Conservation (phyloP, 2,329 filamentous ascomycete species). For the Fusarium caatingaense region DNA sequence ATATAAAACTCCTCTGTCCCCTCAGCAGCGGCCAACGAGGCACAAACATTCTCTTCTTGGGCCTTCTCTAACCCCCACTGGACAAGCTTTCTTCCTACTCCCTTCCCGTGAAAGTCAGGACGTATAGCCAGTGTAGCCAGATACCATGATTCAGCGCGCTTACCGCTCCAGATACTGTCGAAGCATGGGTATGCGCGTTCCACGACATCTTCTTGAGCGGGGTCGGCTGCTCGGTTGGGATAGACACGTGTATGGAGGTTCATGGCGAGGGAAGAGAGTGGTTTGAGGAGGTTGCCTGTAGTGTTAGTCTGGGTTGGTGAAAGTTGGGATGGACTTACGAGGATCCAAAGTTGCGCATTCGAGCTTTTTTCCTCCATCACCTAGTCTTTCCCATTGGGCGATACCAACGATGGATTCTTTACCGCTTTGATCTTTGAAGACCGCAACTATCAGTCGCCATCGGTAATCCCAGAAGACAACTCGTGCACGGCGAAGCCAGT, state of each 20-base stretch:
- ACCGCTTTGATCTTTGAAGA: conserved; percentile 31
- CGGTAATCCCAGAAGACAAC: conserved; percentile 48
- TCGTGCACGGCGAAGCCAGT: conserved; percentile 46
- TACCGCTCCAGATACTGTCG: conserved; percentile 33
- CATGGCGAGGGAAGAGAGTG: conserved; percentile 31
- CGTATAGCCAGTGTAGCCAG: conserved; percentile 53
- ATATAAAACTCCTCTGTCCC: conserved; percentile 55
- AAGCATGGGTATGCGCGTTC: conserved; percentile 36
- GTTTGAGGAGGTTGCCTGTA: conserved; percentile 36
- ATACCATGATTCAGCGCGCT: conserved; percentile 49
- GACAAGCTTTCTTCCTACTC: conserved; percentile 53
- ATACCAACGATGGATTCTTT: conserved; percentile 26
- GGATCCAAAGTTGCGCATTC: conserved; percentile 31
- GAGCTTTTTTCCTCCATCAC: conserved; percentile 26
- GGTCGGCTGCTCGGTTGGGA: conserved; percentile 28
- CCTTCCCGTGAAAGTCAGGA: conserved; percentile 53
- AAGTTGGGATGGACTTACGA: conserved; percentile 2
- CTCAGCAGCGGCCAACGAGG: conserved; percentile 53
- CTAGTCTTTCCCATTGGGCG: conserved; percentile 38
- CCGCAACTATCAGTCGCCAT: conserved; percentile 45
- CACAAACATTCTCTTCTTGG: conserved; percentile 51
- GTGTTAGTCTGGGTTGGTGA: too few species aligned
- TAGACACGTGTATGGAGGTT: conserved; percentile 9
- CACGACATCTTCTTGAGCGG: conserved; percentile 22
- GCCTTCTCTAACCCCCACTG: conserved; percentile 55